Base-by-base conservation (phyloP, 2,329 filamentous ascomycete genomes). In the Drechslerella coelobrocha region DNA sequence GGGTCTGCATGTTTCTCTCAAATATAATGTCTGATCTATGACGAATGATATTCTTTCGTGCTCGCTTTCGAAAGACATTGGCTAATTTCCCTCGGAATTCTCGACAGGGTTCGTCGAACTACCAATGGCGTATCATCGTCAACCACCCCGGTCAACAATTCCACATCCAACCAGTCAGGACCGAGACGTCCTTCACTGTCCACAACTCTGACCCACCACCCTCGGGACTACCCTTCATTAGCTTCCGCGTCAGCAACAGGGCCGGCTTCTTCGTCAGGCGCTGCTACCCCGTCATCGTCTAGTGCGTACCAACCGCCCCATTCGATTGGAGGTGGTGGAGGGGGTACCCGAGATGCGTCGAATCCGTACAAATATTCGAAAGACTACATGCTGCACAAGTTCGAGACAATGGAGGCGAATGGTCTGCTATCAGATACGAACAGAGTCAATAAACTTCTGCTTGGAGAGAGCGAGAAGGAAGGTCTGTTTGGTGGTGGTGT, bases 391-490 rank as follows among this genome's bases (percentile, higher is more conserved):
- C 48, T 76, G 19, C 61, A 63, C 24, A 75, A 76, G 27, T 76
- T 74, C 54, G 73, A 68, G 23, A 52, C 63, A 4, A 73, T 76
- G 61, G 73, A 75, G 26, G 31, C 24, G 26, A 69, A 57, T 21
- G 65, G 65, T 6, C 24, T 29, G 8, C 37, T 69, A 14, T 56
- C 65, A 19, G 65, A 69, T 23, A 52, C 41, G 17, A 47, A n/a
- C 19, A 56, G 60, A 31, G 26, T 69, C 37, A 57, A 47, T 9
- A 62, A 57, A 94, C 73, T 86, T 93, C 43, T 97, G 92, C 79
- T 99, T 93, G 94, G 90, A 96, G 77, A 80, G 84, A 66, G 84
- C 88, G 79, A 84, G 82, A 80, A 85, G 88, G 81, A 86, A 88
- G 76, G 73, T 79, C 71, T 79, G 43, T 72, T 65, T 57, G 51